Base-by-base conservation (phyloP, 805 yeast species). In the Priceomyces medius region DNA sequence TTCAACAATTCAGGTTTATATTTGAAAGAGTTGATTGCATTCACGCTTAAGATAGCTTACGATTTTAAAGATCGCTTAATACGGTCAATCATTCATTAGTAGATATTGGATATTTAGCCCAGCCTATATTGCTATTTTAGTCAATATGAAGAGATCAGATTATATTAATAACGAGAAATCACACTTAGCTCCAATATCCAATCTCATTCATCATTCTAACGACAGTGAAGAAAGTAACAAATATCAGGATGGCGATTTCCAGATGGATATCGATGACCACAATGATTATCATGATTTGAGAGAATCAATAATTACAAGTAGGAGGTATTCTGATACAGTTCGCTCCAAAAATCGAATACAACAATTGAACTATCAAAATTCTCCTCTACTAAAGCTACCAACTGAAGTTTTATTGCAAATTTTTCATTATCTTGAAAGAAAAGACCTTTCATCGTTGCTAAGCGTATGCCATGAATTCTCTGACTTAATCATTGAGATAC, bases 401-500 rank as follows among this genome's bases (percentile, higher is more conserved):
- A 77, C 83, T 0, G 83, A 79, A 60, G 78, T 85, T 14, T 59
- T 85, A 32, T 74, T 83, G 37, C 72, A 83, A 48, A 79, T 85
- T 1, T 80, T 85, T 45, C 82, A 86, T 40, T 74, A 81, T 45
- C 64, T 85, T 38, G 79, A 74, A 36, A 73, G 83, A 31, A 79
- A 75, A 48, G 89, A 84, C 51, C 65, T 82, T 44, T 80, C 79
- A 20, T 70, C 79, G 10, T 62, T 84, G 17, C 66, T 88, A 46
- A 72, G 88, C 1, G 90, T 88, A 6, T 89, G 96, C 63, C 81
- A 79, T 52, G 76, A 81, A 46, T 89, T 96, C 85, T 85, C 89
- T 8, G 77, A 80, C 49, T 69, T 86, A 31, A 80, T 86, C 10
- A 80, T 88, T 8, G 96, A 87, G 53, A 72, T 83, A 31, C 67